A percentile compares a stretch with the other conserved stretches of the same genome.
These are phyloP conservation scores for Botryotinia convoluta DNA, from an alignment of 2,329 filamentous ascomycete genomes.

Conservation along the genomic window DNA sequence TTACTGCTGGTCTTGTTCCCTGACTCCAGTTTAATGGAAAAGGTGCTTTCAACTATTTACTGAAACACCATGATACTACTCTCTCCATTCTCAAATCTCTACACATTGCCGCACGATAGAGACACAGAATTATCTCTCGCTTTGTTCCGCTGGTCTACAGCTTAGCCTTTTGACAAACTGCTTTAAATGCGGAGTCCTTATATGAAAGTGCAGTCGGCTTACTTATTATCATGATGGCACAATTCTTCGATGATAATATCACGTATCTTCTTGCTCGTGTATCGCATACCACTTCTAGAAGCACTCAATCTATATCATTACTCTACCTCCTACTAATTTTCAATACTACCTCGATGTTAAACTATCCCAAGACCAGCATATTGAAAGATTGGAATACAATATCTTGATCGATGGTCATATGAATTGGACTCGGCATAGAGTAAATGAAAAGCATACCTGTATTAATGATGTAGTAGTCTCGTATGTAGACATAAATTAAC, in stretches of 20 bases:
- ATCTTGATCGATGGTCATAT: too few species aligned
- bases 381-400: not conserved
- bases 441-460: too few species aligned
- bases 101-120: accelerated
- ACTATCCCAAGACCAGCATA: not conserved
- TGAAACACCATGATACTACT: not conserved
- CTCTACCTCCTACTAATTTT: not conserved
- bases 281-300: not conserved
- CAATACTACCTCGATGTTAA: not conserved
- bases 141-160: not conserved
- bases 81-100: not conserved
- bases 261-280: not conserved
- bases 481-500: too few species aligned
- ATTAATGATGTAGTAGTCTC: too few species aligned
- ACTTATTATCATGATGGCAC: not conserved
- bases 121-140: not conserved
- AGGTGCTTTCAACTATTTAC: not conserved
- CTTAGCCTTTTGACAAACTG: not conserved
- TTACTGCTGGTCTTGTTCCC: not conserved
- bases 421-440: too few species aligned
- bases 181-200: not conserved
- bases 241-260: not conserved
- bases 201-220: not conserved
- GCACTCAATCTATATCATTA: not conserved
- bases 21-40: not conserved